Evolutionary conservation across 768 basidiomycete genomes (phyloP), one percentile per base, ranked within the genome.

Genomic region (Porpolomopsis calyptriformis): DNA sequence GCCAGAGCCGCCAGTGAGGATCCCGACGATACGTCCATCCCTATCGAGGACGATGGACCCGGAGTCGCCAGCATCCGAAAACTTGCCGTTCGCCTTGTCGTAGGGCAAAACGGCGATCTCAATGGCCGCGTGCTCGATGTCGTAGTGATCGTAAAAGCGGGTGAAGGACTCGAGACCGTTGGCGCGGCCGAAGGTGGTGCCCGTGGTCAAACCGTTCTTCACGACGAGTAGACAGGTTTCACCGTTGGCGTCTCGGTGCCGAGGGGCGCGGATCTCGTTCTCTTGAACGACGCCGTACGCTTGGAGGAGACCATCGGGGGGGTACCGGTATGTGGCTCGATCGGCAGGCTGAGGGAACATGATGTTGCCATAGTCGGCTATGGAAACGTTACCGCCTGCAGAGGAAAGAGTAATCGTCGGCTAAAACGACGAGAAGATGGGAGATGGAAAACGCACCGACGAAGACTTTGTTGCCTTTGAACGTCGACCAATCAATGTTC

Each of bases 131-230:
- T 50, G 19, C 7, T 49, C 3, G 42, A 26, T 45, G 34, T 31
- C 47, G 25, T 53, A 2, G 12, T 48, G 29, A 26, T 16, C 9
- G 57, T 60, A 55, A 31, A 39, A 25, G 36, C 61, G 60, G 19
- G 43, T 46, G 48, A 62, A 53, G 1, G 66, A 65, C 34, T 47
- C 38, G 12, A 67, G 26, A 4, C 59, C 55, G 35, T 43, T 60
- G 27, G 47, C 52, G 40, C 60, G 60, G 35, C 66, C 66, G 40
- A 63, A 39, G 49, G 66, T 63, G 39, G 52, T 38, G 20, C 59
- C 58, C 11, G 67, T 64, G 39, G 55, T 40, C 22, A 11, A 35
- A 39, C 69, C 66, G 49, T 57, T 55, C 59, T 70, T 70, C 46
- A 63, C 46, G 19, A 64, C 68, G 1, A 61, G 4, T 12, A 68